Evolutionary conservation across 495 filamentous ascomycete genomes (phyloP).

Genomic region (Penicillium diatomitis): DNA sequence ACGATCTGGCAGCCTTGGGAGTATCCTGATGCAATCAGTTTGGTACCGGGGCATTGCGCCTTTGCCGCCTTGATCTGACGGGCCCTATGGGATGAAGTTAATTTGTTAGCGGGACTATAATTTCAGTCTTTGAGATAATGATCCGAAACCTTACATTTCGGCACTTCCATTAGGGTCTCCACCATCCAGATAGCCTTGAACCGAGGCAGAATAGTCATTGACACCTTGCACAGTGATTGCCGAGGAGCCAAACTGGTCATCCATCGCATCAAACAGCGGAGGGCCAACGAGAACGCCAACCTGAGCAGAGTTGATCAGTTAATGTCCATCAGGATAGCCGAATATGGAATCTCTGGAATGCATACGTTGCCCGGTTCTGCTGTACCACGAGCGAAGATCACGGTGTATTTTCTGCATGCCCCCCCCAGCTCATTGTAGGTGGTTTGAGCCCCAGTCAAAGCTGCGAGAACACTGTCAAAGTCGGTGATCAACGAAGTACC

Average conservation of each 20-base stretch:
- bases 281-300: background rate
- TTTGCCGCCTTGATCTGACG: background rate
- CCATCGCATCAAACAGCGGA: background rate
- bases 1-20: background rate
- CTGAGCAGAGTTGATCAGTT: background rate
- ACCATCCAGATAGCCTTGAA: slow-evolving; percentile 27
- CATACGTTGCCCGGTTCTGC: slow-evolving; percentile 29
- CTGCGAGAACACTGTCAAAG: background rate
- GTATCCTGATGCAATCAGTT: background rate
- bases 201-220: slow-evolving; percentile 23
- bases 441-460: slow-evolving; percentile 3
- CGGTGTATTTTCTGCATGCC: slow-evolving; percentile 26
- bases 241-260: slow-evolving; percentile 9
- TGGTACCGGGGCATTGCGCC: background rate
- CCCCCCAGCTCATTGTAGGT: slow-evolving; percentile 25
- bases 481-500: background rate
- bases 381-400: slow-evolving; percentile 35
- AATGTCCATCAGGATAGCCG: background rate
- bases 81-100: background rate
- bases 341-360: background rate
- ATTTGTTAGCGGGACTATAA: background rate
- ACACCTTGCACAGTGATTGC: slow-evolving; percentile 33
- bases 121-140: background rate
- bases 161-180: slow-evolving; percentile 14
- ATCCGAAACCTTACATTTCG: background rate